Conservation (phyloP, 1,284 basidiomycete species). For the Ceratobasidium sp. region DNA sequence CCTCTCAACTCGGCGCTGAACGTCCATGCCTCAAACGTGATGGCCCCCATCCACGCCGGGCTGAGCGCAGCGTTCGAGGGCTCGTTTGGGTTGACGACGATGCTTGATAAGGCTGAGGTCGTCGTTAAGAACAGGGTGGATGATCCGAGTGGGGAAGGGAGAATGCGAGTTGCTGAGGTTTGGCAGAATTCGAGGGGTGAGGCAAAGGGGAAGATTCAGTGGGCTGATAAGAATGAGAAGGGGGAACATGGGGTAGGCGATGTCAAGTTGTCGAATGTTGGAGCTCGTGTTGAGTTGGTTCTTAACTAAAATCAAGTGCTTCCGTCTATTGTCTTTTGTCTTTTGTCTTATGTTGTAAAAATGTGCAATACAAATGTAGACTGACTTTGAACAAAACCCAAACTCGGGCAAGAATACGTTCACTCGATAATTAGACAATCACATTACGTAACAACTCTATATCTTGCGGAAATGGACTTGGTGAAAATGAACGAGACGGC, state of each 20-base stretch:
- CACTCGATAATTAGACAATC: conserved; percentile 33
- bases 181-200: background rate
- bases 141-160: conserved; percentile 16
- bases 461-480: conserved; percentile 38
- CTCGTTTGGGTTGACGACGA: conserved; percentile 1
- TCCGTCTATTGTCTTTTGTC: too few relatives aligned
- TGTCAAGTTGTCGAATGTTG: background rate
- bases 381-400: too few relatives aligned
- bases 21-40: conserved; percentile 18
- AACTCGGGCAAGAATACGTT: too few relatives aligned
- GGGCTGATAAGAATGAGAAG: conserved; percentile 3
- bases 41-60: background rate
- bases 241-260: conserved; percentile 19
- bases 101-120: background rate
- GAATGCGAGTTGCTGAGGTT: conserved; percentile 9
- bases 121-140: conserved; percentile 9
- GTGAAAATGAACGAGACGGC: background rate
- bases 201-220: background rate
- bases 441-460: conserved; percentile 44
- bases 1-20: conserved; percentile 15
- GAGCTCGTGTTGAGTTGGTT: conserved; percentile 8
- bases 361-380: background rate
- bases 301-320: conserved; percentile 12
- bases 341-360: background rate
- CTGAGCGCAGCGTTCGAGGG: conserved; percentile 33